Conservation (phyloP, 257 asterid genomes). For the Cordia subcordata region DNA sequence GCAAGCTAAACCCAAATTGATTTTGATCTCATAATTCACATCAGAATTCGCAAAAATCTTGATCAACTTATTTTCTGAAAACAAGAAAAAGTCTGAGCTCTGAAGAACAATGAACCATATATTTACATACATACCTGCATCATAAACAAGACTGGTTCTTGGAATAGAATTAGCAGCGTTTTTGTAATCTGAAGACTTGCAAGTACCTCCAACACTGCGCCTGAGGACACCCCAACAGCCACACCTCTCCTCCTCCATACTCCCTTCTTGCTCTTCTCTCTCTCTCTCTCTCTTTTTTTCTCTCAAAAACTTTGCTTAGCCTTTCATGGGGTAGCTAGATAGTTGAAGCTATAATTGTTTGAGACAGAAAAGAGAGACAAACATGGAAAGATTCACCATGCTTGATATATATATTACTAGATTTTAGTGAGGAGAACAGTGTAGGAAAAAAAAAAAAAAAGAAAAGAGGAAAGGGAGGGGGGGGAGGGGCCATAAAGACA, state of each 20-base stretch:
- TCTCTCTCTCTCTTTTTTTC: background rate
- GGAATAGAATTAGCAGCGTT: slow-evolving; percentile 50
- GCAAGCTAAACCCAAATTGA: too few relatives aligned
- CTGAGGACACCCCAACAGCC: slow-evolving; percentile 82
- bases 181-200: slow-evolving; percentile 50
- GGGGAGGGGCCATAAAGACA: slow-evolving; percentile 17
- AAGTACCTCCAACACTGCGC: slow-evolving; percentile 46
- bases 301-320: slow-evolving; percentile 3
- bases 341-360: slow-evolving; percentile 10
- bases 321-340: slow-evolving; percentile 26
- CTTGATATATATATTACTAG: slow-evolving; percentile 23
- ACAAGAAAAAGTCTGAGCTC: too few relatives aligned
- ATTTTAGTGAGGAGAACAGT: slow-evolving; percentile 10
- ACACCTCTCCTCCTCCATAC: slow-evolving; percentile 57
- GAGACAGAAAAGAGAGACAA: slow-evolving; percentile 19
- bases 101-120: too few relatives aligned
- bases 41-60: too few relatives aligned
- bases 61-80: too few relatives aligned
- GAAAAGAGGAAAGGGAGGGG: too few relatives aligned
- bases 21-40: too few relatives aligned
- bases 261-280: background rate
- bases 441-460: background rate
- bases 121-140: slow-evolving; percentile 50
- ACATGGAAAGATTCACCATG: slow-evolving; percentile 32
- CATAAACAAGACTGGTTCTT: slow-evolving; percentile 83